These are phyloP conservation scores for Termitomyces heimii DNA, from an alignment of 768 basidiomycete species.

Conservation along the genomic window DNA sequence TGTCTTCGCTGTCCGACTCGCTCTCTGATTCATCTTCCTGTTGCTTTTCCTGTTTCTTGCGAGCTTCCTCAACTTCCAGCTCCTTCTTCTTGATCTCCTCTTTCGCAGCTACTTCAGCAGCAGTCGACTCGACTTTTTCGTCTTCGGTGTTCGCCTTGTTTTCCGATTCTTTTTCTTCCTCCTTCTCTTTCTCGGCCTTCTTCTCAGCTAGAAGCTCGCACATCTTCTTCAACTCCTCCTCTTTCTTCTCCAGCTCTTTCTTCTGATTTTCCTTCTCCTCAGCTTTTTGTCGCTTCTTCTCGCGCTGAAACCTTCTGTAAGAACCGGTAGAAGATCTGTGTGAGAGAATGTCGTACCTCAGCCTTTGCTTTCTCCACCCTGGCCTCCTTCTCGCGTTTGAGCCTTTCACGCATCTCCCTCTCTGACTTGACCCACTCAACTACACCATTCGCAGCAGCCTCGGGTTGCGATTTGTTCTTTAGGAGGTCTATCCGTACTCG, in stretches of 20 bases:
- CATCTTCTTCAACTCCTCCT: constrained; percentile 49
- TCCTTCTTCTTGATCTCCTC: constrained; percentile 20
- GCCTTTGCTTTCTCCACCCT: constrained; percentile 61
- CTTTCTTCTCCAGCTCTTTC: constrained; percentile 61
- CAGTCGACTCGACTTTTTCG: constrained; percentile 19
- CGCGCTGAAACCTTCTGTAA: constrained; percentile 25
- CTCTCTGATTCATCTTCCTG: constrained; percentile 18
- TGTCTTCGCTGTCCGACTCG: constrained; percentile 30
- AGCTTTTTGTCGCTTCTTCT: constrained; percentile 48
- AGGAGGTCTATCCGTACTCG: constrained; percentile 52
- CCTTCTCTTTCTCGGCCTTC: constrained; percentile 39
- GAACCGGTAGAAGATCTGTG: background rate
- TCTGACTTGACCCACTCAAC: constrained; percentile 71
- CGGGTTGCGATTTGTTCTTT: constrained; percentile 80
- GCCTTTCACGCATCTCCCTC: constrained; percentile 67
- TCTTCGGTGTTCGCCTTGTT: constrained; percentile 17
- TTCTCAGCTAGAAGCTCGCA: constrained; percentile 46
- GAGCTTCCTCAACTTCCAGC: constrained; percentile 18
- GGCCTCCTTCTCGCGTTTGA: constrained; percentile 70
- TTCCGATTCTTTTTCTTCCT: constrained; percentile 24
- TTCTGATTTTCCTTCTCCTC: constrained; percentile 54
- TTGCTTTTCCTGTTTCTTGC: constrained; percentile 16
- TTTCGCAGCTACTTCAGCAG: constrained; percentile 13
- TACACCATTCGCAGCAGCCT: constrained; percentile 63
- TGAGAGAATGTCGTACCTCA: constrained; percentile 39